A percentile compares a stretch with the other conserved stretches of the same genome.
Conservation (phyloP, 164 flowering plant species). For the Brasenia schreberi region DNA sequence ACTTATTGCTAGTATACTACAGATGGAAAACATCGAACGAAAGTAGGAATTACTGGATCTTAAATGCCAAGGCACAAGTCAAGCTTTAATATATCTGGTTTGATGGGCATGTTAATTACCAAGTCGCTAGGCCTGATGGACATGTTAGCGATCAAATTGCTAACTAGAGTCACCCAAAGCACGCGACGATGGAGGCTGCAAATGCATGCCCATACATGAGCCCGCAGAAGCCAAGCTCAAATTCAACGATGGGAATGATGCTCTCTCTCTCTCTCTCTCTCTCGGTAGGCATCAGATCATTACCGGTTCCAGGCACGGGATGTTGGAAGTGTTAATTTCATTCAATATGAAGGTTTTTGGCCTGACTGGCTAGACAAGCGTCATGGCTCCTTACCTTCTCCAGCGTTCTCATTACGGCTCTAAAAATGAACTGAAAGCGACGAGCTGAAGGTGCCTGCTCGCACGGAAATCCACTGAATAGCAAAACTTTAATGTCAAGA, state of each 20-base stretch:
- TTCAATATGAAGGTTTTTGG: too few relatives aligned
- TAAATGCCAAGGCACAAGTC: slow-evolving; percentile 55
- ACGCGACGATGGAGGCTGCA: slow-evolving; percentile 13
- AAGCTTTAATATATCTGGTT: slow-evolving; percentile 23
- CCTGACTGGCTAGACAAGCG: too few relatives aligned
- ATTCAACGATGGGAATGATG: slow-evolving; percentile 3
- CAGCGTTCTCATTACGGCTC: too few relatives aligned
- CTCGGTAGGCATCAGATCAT: background rate
- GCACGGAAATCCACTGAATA: too few relatives aligned
- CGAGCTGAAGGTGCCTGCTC: too few relatives aligned
- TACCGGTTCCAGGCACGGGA: too few relatives aligned
- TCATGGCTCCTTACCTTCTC: too few relatives aligned
- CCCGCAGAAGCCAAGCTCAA: slow-evolving; percentile 30
- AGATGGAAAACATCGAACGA: too few relatives aligned
- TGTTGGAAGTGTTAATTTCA: too few relatives aligned
- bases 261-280: background rate
- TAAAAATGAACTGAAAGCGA: too few relatives aligned
- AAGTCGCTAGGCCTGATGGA: slow-evolving; percentile 14
- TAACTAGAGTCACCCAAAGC: slow-evolving; percentile 37
- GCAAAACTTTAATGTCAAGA: too few relatives aligned
- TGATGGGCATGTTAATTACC: slow-evolving; percentile 12
- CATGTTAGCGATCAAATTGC: background rate
- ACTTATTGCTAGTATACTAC: too few relatives aligned
- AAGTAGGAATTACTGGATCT: slow-evolving; percentile 4
- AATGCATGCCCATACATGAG: slow-evolving; percentile 19